phyloP scores from a whole-genome alignment of 2,329 filamentous ascomycete species.

The Diaporthe amygdali region DNA sequence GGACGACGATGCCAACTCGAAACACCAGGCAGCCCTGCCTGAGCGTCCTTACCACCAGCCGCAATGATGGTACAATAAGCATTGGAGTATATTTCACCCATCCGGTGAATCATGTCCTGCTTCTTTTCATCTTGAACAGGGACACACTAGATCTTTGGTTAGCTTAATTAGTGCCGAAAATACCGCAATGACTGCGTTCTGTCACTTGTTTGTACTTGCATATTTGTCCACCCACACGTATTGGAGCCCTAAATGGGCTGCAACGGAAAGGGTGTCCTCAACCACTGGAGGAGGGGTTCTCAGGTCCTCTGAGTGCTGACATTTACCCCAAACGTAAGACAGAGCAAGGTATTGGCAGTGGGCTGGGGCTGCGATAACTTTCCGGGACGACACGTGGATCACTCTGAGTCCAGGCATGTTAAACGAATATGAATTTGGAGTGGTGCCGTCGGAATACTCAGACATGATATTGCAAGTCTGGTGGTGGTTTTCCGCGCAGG shows the following conservation, averaged over 20 bases:
- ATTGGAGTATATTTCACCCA: background rate
- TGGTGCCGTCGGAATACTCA: too few relatives aligned
- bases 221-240: background rate
- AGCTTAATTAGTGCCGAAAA: background rate
- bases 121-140: background rate
- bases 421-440: too few relatives aligned
- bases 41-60: background rate
- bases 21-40: background rate
- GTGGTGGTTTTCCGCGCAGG: background rate
- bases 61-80: background rate
- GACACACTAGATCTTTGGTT: background rate
- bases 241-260: background rate
- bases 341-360: background rate
- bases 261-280: background rate
- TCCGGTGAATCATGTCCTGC: background rate
- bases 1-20: background rate
- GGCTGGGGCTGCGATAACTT: background rate
- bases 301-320: background rate
- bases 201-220: background rate
- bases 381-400: background rate
- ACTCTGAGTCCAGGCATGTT: background rate
- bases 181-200: too few relatives aligned
- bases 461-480: background rate
- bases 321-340: background rate
- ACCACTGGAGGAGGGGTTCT: background rate